Conservation (phyloP, 441 rosid species). For the Erysimum cheiri region DNA sequence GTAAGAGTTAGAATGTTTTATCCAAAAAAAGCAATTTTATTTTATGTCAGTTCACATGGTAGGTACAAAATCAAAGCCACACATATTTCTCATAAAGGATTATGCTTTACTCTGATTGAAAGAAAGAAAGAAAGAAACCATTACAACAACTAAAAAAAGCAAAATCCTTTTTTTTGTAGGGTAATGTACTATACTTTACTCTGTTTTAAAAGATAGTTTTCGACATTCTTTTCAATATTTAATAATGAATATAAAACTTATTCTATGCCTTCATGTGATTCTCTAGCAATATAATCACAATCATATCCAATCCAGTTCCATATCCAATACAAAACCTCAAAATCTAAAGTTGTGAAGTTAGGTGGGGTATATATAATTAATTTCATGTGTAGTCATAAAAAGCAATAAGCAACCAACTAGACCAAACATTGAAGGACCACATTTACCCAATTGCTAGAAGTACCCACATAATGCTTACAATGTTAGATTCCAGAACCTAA, state of each 20-base stretch:
- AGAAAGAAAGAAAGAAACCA: constrained; percentile 22
- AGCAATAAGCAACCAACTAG: constrained; percentile 26
- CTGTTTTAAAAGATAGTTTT: not conserved
- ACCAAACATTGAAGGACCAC: constrained; percentile 44
- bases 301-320: constrained; percentile 1
- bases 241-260: not conserved
- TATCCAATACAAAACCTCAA: constrained; percentile 24
- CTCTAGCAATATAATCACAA: constrained; percentile 20
- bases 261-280: constrained; percentile 4
- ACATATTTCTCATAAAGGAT: constrained; percentile 6
- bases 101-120: constrained; percentile 38
- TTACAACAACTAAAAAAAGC: constrained; percentile 11
- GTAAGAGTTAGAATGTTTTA: constrained; percentile 15
- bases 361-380: constrained; percentile 28
- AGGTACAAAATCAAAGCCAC: constrained; percentile 36
- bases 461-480: constrained; percentile 24
- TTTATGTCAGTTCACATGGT: constrained; percentile 28
- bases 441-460: constrained; percentile 35
- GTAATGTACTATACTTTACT: not conserved
- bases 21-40: not conserved
- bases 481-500: constrained; percentile 34
- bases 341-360: constrained; percentile 28
- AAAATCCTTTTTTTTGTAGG: not conserved
- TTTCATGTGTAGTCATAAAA: constrained; percentile 30
- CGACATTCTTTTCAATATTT: not conserved